Evolutionary conservation across 2,329 filamentous ascomycete genomes (phyloP), one percentile per base, ranked within the genome.

Genomic region (Colletotrichum sp.): DNA sequence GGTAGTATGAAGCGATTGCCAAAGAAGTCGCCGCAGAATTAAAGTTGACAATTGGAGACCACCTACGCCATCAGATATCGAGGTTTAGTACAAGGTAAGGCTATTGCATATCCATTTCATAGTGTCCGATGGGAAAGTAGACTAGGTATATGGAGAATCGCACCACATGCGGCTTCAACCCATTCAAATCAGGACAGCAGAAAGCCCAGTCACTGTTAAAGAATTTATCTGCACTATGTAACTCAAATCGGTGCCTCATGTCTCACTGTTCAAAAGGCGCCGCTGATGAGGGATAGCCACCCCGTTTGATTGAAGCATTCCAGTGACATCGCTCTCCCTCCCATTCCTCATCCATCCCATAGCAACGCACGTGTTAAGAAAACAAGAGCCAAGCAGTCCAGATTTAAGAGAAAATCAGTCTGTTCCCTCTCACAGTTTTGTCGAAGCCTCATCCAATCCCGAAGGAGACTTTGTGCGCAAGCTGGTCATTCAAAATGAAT

Each of bases 241-340:
- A 62, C 28, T 62, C 10, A 32, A 15, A 48, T 48, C 9, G 18
- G 5, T 48, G 18, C 16, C 12, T 22, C 18, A 0, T 13, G 18
- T 62, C 18, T 62, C 15, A 26, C 48, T 52, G 39, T 13, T 2
- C 24, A 48, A 39, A 55, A 3, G 18, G 18, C 28, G 60, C 48
- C 39, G 24, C 32, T 36, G 8, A 22, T n/a, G 26, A 57, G 10
- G 12, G 15, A 6, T n/a, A n/a, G n/a, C 15, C n/a, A 9, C 16
- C 57, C 32, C 26, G 6, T 26, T 57, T 62, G 57, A 60, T 67
- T 72, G 72, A 75, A 67, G 68, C 72, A 75, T 75, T 75, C 72
- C 72, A 75, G 52, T 52, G 22, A 13, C 22, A n/a, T 55, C 55
- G 26, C 55, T 57, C 55, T 67, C 55, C 60, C 18, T 65, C 32